Evolutionary conservation across 768 basidiomycete species (phyloP).

Genomic region (Tylopilus rubrobrunneus): DNA sequence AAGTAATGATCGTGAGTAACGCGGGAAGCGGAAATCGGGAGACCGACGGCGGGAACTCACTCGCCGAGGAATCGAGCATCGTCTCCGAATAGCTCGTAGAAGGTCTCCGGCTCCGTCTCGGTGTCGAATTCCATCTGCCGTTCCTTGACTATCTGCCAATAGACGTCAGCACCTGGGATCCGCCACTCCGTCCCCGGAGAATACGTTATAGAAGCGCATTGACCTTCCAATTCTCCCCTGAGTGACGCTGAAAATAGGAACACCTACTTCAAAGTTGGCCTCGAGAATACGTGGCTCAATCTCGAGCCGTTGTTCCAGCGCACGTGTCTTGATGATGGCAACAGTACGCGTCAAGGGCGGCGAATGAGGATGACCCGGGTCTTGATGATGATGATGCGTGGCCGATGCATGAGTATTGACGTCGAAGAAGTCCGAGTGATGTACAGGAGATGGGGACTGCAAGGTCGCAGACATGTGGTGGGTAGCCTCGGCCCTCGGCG

Average conservation of each 20-base stretch:
- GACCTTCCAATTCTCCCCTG: not conserved
- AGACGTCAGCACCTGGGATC: conserved; percentile 17
- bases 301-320: conserved; percentile 67
- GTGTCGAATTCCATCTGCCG: conserved; percentile 86
- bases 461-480: conserved; percentile 18
- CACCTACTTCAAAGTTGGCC: conserved; percentile 74
- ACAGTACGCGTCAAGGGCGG: conserved; percentile 55
- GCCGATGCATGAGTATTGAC: conserved; percentile 2
- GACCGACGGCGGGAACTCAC: conserved; percentile 43
- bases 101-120: conserved; percentile 74
- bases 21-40: not conserved
- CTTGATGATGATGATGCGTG: conserved; percentile 2
- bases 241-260: not conserved
- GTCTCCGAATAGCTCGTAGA: conserved; percentile 77
- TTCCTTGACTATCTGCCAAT: conserved; percentile 73
- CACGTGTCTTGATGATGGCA: conserved; percentile 82
- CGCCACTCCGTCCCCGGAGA: conserved; percentile 2
- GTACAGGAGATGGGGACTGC: conserved; percentile 11
- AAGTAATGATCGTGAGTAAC: conserved; percentile 11
- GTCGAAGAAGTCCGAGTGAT: conserved; percentile 18
- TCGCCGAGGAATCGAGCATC: conserved; percentile 71
- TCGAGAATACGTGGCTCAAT: conserved; percentile 78
- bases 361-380: conserved; percentile 1
- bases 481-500: conserved; percentile 4
- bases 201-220: conserved; percentile 1